Conservation (phyloP, 805 yeast genomes). For the Candida bentonensis region DNA sequence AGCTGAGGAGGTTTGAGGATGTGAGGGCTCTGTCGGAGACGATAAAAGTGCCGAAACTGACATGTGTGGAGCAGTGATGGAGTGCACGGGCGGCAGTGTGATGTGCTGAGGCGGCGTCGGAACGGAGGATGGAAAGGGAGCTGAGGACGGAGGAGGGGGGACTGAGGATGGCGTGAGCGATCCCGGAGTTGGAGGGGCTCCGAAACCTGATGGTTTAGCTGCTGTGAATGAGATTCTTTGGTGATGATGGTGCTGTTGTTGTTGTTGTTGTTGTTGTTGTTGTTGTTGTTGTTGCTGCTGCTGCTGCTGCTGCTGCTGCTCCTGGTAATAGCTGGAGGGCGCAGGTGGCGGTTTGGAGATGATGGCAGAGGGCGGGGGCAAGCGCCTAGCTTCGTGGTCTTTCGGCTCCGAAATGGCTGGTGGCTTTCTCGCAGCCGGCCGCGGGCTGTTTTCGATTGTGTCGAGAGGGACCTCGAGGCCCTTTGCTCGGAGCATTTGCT, state of each 20-base stretch:
- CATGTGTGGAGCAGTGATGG: neutral
- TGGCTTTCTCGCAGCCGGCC: neutral
- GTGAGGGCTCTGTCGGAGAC: neutral
- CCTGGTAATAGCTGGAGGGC: neutral
- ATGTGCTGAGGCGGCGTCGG: neutral
- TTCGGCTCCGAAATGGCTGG: neutral
- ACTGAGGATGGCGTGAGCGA: neutral
- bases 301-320: neutral
- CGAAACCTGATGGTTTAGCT: neutral
- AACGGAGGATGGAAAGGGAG: neutral
- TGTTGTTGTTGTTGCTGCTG: neutral
- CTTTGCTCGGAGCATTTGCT: slow-evolving; percentile 8
- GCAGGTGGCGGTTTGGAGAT: neutral
- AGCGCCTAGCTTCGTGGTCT: neutral
- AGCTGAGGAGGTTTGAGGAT: neutral
- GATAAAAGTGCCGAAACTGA: too few relatives aligned
- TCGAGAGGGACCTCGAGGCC: neutral
- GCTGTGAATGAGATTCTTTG: neutral
- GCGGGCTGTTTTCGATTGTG: neutral
- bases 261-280: neutral
- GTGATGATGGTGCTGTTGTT: neutral
- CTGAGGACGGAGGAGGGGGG: neutral
- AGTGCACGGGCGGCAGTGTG: neutral
- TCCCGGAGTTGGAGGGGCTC: neutral
- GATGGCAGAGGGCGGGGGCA: neutral